Conservation (phyloP, 1,139 yeast genomes). For the Yamadazyma friedrichii region DNA sequence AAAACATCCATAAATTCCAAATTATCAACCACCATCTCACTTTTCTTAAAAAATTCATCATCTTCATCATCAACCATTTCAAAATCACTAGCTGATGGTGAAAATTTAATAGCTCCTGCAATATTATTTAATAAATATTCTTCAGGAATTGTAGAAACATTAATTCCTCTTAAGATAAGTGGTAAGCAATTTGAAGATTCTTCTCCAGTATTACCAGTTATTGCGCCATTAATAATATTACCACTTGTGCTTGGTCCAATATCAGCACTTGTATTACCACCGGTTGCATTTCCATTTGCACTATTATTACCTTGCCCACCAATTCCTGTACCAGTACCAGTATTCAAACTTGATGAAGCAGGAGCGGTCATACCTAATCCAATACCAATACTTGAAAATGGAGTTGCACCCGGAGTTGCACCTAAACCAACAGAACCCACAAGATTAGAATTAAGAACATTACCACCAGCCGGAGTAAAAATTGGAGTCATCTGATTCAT, state of each 20-base stretch:
- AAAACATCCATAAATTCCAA: conserved; percentile 35
- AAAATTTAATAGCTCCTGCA: conserved; percentile 19
- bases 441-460: background rate
- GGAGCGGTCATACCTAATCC: conserved; percentile 1
- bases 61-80: conserved; percentile 38
- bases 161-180: conserved; percentile 59
- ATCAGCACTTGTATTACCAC: background rate
- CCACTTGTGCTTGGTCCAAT: background rate
- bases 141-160: conserved; percentile 58
- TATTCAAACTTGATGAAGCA: background rate
- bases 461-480: conserved; percentile 1
- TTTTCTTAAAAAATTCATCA: conserved; percentile 27
- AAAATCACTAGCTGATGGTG: conserved; percentile 23
- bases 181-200: conserved; percentile 60
- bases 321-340: background rate
- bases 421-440: background rate
- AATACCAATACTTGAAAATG: conserved; percentile 2
- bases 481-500: conserved; percentile 6
- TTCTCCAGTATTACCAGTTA: conserved; percentile 10
- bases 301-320: background rate
- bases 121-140: conserved; percentile 40
- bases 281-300: background rate
- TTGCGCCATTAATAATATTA: background rate
- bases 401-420: conserved; percentile 2
- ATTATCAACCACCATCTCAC: conserved; percentile 33